Conservation (phyloP, 495 filamentous ascomycete genomes). For the Jackrogersella multiformis region DNA sequence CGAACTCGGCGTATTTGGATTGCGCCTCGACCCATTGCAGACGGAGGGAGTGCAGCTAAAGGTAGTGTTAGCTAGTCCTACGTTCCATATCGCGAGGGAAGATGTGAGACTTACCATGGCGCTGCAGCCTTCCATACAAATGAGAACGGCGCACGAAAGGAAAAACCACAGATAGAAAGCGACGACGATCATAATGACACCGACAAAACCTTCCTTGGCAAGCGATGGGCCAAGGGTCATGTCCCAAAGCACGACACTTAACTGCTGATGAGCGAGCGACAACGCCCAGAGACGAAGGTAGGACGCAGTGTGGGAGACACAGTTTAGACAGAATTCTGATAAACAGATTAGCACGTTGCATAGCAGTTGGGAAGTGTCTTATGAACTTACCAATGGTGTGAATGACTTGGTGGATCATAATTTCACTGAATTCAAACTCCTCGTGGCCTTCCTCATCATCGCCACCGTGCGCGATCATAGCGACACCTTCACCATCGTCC, state of each 20-base stretch:
- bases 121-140: constrained; percentile 63
- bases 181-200: constrained; percentile 80
- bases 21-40: constrained; percentile 99
- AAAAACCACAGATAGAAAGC: constrained; percentile 89
- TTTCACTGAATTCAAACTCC: constrained; percentile 94
- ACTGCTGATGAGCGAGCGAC: constrained; percentile 96
- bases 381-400: constrained; percentile 87
- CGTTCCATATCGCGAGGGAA: background rate
- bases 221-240: constrained; percentile 92
- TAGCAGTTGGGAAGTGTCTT: background rate
- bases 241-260: constrained; percentile 92
- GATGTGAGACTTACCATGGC: constrained; percentile 54
- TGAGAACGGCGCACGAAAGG: constrained; percentile 79
- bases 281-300: constrained; percentile 99
- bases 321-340: constrained; percentile 96
- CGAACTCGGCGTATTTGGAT: constrained; percentile 98
- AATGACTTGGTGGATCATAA: constrained; percentile 99
- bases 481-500: constrained; percentile 85
- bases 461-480: constrained; percentile 88
- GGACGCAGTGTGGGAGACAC: constrained; percentile 97
- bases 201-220: constrained; percentile 67
- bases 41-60: constrained; percentile 83
- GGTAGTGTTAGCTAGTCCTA: constrained; percentile 1
- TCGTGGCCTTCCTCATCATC: constrained; percentile 78
- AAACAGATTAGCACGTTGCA: constrained; percentile 15